A percentile compares a stretch with the other conserved stretches of the same genome.
phyloP scores from a whole-genome alignment of 371 early-diverging fungal species.

The Mortierella sp. region DNA sequence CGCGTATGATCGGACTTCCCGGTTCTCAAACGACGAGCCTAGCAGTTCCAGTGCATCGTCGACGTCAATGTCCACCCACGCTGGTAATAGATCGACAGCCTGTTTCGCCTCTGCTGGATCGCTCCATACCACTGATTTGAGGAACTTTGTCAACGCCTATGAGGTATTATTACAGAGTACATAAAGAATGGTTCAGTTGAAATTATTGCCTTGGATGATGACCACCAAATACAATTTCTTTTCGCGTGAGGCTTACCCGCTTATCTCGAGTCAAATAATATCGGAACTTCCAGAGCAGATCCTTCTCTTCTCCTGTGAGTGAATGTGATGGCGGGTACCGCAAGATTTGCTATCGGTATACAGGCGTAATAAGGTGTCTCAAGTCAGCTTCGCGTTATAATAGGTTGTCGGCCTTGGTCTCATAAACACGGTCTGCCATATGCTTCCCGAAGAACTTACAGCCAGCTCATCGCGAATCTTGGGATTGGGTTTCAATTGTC shows the following conservation, averaged over 20 bases:
- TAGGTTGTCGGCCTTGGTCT: no score
- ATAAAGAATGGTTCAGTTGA: background rate
- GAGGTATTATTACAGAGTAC: background rate
- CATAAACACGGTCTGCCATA: no score
- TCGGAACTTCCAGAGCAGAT: conserved; percentile 96
- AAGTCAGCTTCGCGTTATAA: background rate
- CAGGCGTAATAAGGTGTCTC: background rate
- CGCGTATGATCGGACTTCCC: conserved; percentile 88
- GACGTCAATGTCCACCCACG: conserved; percentile 93
- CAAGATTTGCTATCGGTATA: conserved; percentile 79
- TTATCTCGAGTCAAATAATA: conserved; percentile 94
- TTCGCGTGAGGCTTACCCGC: conserved; percentile 64
- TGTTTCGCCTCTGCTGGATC: conserved; percentile 92
- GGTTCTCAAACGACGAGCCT: conserved; percentile 88
- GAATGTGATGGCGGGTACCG: conserved; percentile 91
- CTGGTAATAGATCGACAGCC: conserved; percentile 87
- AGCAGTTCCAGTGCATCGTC: conserved; percentile 96
- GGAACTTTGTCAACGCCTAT: conserved; percentile 95
- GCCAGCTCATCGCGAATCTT: conserved; percentile 94
- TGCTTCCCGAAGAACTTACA: conserved; percentile 58
- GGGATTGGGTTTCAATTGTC: conserved; percentile 95
- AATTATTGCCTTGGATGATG: background rate
- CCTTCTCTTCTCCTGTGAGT: conserved; percentile 89
- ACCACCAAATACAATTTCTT: background rate
- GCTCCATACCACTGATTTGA: conserved; percentile 96